Evolutionary conservation across 352 stramenopile species (phyloP).

Genomic region (Globisporangium nagaii): DNA sequence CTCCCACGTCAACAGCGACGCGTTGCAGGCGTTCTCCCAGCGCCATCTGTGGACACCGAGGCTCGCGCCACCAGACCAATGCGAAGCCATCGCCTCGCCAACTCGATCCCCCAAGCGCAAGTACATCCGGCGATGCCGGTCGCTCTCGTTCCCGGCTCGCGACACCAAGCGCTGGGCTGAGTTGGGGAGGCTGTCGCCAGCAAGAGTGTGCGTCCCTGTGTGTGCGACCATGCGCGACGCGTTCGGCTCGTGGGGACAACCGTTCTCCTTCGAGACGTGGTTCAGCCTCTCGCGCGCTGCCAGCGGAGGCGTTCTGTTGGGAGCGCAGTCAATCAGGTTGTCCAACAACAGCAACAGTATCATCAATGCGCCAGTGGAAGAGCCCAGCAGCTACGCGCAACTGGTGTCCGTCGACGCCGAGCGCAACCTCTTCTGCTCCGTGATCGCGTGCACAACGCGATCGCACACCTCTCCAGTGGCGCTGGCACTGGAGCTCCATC

Average conservation of each 20-base stretch:
- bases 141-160: conserved; percentile 1
- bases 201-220: conserved; percentile 5
- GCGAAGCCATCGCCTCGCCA: too few species aligned
- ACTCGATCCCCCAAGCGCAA: too few species aligned
- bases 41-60: not conserved
- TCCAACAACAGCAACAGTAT: too few species aligned
- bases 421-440: conserved; percentile 15
- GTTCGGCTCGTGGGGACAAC: conserved; percentile 3
- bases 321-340: not conserved
- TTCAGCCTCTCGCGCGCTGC: conserved; percentile 12
- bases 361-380: not conserved
- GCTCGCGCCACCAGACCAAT: not conserved
- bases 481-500: conserved; percentile 8
- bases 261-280: conserved; percentile 17
- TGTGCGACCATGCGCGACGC: conserved; percentile 9
- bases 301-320: not conserved
- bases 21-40: conserved; percentile 1
- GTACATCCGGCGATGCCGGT: not conserved
- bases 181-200: too few species aligned
- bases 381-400: conserved; percentile 7
- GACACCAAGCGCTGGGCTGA: not conserved
- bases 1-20: conserved; percentile 4
- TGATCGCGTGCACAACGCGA: not conserved
- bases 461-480: not conserved
- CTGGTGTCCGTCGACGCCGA: conserved; percentile 16